Base-by-base conservation (phyloP, 163 green algal genomes). In the Prototheca wickerhamii region DNA sequence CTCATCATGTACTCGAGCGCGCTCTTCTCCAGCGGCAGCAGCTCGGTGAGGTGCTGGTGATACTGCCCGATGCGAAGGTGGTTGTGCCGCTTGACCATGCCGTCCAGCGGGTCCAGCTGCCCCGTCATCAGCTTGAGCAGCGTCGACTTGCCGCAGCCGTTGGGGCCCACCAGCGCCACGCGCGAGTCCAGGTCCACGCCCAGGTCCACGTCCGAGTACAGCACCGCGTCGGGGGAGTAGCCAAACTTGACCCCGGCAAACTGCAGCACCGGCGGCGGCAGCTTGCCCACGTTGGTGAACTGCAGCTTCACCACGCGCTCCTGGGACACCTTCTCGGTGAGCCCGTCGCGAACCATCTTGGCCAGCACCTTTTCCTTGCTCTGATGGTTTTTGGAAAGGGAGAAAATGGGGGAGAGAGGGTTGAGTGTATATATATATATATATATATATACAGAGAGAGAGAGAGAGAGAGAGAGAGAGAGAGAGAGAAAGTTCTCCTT, bases 91-190 rank as follows among this genome's bases (percentile, higher is more conserved):
- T 87, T 91, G 2, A 99, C 86, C 53, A 84, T 84, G 49, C 93
- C 93, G 49, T 83, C 71, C 15, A 84, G 81, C 4, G 89, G 80
- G 23, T 90, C 82, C 64, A 99, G 69, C 10, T 89, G 78, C 12
- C 93, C 93, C n/a, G 83, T 83, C 88, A 98, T 96, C 55, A 98
- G 84, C 82, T 97, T 97, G 30, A 98, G 78, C 56, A 98, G 77
- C 37, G 91, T 98, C 0, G 86, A 95, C 82, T 98, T 97, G 64
- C 87, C 87, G 33, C 68, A 81, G 40, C 87, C 87, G 67, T 95
- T 95, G 68, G 86, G 76, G 18, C 87, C 87, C 42, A 95, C 77
- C 51, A 70, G 68, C 78, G 58, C 90, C 79, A 97, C 84, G 20
- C 90, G 80, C 26, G 65, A 89, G 76, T 97, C 90, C 42, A 90